phyloP scores from a whole-genome alignment of 306 rosid genomes.

The Glycine latifolia region DNA sequence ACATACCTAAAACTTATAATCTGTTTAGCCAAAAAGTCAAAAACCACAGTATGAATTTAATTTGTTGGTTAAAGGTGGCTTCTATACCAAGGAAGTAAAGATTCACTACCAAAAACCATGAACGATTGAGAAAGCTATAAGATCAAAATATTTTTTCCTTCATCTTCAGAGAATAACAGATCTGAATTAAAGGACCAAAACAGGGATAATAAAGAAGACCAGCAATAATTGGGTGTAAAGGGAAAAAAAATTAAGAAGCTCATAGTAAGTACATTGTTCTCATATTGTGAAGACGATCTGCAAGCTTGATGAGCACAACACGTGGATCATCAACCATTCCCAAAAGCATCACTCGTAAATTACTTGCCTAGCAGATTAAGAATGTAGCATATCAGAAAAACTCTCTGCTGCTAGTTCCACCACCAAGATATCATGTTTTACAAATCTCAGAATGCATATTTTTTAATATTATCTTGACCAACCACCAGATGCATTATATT shows the following conservation, averaged over 20 bases:
- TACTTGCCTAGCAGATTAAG: constrained; percentile 77
- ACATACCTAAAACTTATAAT: constrained; percentile 34
- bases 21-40: constrained; percentile 41
- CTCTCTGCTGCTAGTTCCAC: constrained; percentile 39
- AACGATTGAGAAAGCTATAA: constrained; percentile 19
- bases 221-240: constrained; percentile 19
- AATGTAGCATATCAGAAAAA: constrained; percentile 56
- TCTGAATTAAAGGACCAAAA: constrained; percentile 30
- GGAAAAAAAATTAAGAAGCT: constrained; percentile 38
- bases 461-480: constrained; percentile 36
- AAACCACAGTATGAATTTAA: constrained; percentile 18
- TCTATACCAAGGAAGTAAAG: constrained; percentile 9
- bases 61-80: constrained; percentile 23
- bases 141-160: constrained; percentile 31
- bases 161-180: neutral
- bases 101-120: constrained; percentile 17
- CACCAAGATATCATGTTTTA: constrained; percentile 28
- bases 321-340: constrained; percentile 99
- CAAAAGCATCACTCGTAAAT: constrained; percentile 91
- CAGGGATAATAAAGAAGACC: constrained; percentile 33
- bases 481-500: constrained; percentile 32
- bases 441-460: constrained; percentile 32
- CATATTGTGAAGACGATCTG: constrained; percentile 99
- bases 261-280: constrained; percentile 83
- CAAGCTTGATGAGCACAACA: constrained; percentile 97